Evolutionary conservation across 441 rosid genomes (phyloP).

Genomic region (Mallotus japonicus): DNA sequence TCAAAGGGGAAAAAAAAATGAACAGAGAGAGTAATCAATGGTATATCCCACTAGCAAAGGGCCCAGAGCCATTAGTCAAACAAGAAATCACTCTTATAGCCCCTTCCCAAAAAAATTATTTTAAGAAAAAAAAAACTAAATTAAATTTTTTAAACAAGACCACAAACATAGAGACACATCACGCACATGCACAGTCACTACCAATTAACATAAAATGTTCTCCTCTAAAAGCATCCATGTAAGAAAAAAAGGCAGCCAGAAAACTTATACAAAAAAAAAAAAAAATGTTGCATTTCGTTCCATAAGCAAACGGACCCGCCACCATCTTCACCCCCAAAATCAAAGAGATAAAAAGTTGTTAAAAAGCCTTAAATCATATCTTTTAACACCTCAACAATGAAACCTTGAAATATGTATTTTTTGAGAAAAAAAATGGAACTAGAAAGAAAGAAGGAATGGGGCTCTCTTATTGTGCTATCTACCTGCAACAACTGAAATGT

Average conservation of each 20-base stretch:
- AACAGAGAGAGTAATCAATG: constrained; percentile 44
- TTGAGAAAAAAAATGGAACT: background rate
- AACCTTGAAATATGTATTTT: background rate
- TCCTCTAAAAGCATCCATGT: constrained; percentile 15
- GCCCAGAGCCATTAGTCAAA: constrained; percentile 43
- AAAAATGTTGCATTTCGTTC: constrained; percentile 29
- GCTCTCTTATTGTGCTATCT: constrained; percentile 1
- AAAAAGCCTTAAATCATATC: constrained; percentile 22
- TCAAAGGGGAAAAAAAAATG: constrained; percentile 20
- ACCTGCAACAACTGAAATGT: constrained; percentile 95
- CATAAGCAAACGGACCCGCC: constrained; percentile 36
- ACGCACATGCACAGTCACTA: constrained; percentile 26
- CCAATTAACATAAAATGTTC: constrained; percentile 28
- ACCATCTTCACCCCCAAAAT: constrained; percentile 32
- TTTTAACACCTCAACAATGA: constrained; percentile 17
- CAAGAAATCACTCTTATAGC: constrained; percentile 34
- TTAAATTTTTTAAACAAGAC: background rate
- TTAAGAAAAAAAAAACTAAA: background rate
- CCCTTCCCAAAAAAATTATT: too few species aligned
- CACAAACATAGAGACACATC: constrained; percentile 13
- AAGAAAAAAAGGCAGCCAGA: background rate
- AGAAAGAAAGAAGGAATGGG: background rate
- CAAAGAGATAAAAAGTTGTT: constrained; percentile 24
- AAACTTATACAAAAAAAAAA: background rate
- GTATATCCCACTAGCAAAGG: constrained; percentile 44